Evolutionary conservation across 768 basidiomycete species (phyloP).

Genomic region (Hygrocybe coccinea): DNA sequence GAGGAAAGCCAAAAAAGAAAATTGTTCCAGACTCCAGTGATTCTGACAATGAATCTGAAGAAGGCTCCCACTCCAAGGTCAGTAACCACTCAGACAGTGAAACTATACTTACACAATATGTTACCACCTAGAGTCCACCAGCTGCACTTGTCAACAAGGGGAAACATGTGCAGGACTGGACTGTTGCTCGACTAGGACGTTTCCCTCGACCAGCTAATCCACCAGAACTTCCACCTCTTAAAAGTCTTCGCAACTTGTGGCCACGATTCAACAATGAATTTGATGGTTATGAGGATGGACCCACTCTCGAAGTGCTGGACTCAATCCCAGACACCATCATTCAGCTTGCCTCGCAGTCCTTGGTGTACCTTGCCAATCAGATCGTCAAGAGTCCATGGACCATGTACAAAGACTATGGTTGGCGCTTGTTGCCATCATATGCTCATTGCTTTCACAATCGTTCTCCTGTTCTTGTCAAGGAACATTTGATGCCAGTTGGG

Average conservation of each 20-base stretch:
- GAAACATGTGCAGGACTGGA: not conserved
- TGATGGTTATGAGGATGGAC: constrained; percentile 15
- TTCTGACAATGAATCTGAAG: no score
- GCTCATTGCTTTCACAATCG: constrained; percentile 7
- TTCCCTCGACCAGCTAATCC: constrained; percentile 4
- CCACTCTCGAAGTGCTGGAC: constrained; percentile 7
- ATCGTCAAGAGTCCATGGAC: constrained; percentile 12
- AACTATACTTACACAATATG: no score
- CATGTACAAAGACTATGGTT: constrained; percentile 15
- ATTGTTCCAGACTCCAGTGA: no score
- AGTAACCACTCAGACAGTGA: no score
- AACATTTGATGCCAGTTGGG: constrained; percentile 11
- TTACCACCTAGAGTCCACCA: no score
- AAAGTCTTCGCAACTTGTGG: not conserved
- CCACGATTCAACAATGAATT: not conserved
- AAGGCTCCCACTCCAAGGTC: no score
- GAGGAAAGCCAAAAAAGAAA: no score
- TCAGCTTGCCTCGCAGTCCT: not conserved
- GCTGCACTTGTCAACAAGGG: not conserved
- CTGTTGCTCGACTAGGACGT: not conserved
- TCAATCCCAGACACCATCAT: not conserved
- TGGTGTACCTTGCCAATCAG: constrained; percentile 13
- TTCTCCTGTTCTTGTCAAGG: constrained; percentile 2
- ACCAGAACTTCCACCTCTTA: constrained; percentile 5
- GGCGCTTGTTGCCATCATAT: constrained; percentile 7